A percentile compares a stretch with the other conserved stretches of the same genome.
phyloP scores from a whole-genome alignment of 2,329 filamentous ascomycete species.

The Teratosphaeria zuluensis region DNA sequence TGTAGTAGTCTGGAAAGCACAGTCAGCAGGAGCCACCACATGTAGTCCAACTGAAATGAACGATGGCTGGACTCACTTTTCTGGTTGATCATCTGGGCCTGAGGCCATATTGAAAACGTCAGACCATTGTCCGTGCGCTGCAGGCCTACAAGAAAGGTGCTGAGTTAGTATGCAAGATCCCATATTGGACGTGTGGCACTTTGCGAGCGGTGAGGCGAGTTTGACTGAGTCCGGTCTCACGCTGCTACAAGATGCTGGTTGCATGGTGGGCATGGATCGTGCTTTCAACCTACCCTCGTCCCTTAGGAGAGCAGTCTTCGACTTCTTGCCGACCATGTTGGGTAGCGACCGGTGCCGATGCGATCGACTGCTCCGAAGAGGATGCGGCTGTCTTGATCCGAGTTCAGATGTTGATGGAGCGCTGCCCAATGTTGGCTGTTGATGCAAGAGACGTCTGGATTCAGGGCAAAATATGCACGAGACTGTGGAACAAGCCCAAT shows the following conservation, averaged over 20 bases:
- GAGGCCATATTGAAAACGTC: constrained; percentile 89
- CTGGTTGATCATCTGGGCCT: constrained; percentile 89
- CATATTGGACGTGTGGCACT: constrained; percentile 3
- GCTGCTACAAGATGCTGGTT: background rate
- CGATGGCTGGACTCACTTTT: constrained; percentile 40
- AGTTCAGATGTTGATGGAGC: background rate
- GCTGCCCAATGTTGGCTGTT: background rate
- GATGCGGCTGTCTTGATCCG: background rate
- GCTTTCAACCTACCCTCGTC: constrained; percentile 42
- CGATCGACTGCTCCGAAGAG: background rate
- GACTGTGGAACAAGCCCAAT: background rate
- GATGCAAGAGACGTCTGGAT: background rate
- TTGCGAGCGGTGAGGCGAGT: background rate
- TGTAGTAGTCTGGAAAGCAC: constrained; percentile 70
- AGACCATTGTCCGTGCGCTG: constrained; percentile 98
- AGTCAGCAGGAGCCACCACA: constrained; percentile 10
- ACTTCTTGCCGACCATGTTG: constrained; percentile 58
- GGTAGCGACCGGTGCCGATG: background rate
- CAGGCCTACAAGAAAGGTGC: constrained; percentile 52
- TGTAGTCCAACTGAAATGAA: background rate
- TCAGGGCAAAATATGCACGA: background rate
- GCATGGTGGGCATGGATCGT: background rate
- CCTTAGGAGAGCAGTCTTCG: constrained; percentile 50
- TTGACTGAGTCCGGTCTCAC: constrained; percentile 3
- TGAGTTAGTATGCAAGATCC: constrained; percentile 8